These are phyloP conservation scores for Salix dunnii DNA, from an alignment of 345 rosid genomes.

Conservation along the genomic window DNA sequence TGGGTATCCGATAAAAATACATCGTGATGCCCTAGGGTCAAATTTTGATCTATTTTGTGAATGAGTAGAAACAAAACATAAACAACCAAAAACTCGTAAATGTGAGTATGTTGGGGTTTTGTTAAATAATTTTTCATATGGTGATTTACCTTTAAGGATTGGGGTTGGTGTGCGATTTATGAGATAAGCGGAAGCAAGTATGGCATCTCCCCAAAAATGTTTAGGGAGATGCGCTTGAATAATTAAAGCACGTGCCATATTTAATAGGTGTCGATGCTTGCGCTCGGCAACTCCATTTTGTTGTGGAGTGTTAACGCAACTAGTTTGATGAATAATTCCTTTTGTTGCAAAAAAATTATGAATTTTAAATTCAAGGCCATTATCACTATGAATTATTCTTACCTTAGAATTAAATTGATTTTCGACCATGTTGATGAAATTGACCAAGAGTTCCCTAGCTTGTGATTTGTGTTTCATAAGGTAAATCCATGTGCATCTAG, in stretches of 20 bases:
- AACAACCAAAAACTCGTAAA: neutral
- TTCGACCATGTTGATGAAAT: neutral
- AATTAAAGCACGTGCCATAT: neutral
- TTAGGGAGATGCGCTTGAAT: neutral
- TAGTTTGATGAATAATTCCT: slow-evolving; percentile 5
- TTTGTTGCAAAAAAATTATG: neutral
- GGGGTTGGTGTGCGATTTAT: too few relatives aligned
- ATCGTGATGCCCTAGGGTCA: neutral
- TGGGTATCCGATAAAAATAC: neutral
- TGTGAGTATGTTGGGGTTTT: neutral
- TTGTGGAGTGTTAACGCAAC: neutral
- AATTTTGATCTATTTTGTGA: neutral
- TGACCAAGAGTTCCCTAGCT: too few relatives aligned
- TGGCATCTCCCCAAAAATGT: neutral
- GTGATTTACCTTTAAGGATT: too few relatives aligned
- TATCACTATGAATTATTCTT: neutral
- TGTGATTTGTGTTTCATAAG: neutral
- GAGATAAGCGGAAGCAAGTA: too few relatives aligned
- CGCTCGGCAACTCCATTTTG: neutral
- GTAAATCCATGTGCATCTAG: neutral
- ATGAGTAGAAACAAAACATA: slow-evolving; percentile 1
- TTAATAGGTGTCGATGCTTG: neutral
- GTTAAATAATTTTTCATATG: too few relatives aligned
- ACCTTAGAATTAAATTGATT: neutral
- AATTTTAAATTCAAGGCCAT: neutral